phyloP scores from a whole-genome alignment of 2,329 filamentous ascomycete species.

The Parastagonospora avenae region DNA sequence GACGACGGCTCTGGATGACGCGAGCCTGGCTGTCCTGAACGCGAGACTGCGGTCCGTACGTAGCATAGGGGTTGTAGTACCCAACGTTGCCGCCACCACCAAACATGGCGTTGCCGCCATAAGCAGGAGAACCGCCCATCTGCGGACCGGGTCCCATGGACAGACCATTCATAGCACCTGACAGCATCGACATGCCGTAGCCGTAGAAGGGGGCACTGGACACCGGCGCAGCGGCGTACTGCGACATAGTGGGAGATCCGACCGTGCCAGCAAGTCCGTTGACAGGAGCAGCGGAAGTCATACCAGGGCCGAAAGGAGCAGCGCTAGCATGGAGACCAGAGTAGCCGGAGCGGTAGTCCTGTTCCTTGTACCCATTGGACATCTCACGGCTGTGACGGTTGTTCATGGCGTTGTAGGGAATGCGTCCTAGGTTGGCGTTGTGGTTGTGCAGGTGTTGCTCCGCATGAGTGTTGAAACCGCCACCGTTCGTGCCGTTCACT shows the following conservation, averaged over 20 bases:
- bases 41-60: conserved; percentile 53
- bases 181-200: conserved; percentile 66
- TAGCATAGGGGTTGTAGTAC: conserved; percentile 37
- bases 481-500: conserved; percentile 45
- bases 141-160: conserved; percentile 45
- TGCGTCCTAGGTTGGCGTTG: conserved; percentile 80
- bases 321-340: conserved; percentile 81
- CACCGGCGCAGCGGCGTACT: conserved; percentile 34
- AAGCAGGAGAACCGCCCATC: conserved; percentile 39
- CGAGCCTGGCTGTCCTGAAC: conserved; percentile 76
- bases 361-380: conserved; percentile 55
- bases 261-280: conserved; percentile 30
- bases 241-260: conserved; percentile 38
- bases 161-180: conserved; percentile 72
- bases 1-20: conserved; percentile 75
- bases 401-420: conserved; percentile 68
- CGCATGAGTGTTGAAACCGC: conserved; percentile 56
- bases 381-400: conserved; percentile 77
- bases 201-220: conserved; percentile 51
- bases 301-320: conserved; percentile 74
- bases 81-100: conserved; percentile 13
- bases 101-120: conserved; percentile 32
- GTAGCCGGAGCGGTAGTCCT: conserved; percentile 64
- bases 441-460: conserved; percentile 70
- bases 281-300: conserved; percentile 43